Percentiles rank a stretch among this genome's conserved stretches.
Conservation (phyloP, 208 protist species). For the Entamoeba dispar region DNA sequence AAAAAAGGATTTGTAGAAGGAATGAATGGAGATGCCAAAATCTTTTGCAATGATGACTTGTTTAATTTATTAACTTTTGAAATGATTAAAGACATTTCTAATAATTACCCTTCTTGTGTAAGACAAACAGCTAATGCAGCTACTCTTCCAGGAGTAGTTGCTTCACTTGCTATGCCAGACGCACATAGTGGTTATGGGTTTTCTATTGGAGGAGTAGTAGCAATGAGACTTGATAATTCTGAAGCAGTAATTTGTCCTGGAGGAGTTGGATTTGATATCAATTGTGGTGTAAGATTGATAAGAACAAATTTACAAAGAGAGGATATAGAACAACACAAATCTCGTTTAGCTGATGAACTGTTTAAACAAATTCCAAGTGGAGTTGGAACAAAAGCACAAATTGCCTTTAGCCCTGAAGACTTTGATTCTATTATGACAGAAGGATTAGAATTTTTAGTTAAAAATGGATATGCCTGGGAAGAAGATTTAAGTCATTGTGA, state of each 20-base stretch:
- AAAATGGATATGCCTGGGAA: slow-evolving; percentile 51
- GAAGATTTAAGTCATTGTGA: slow-evolving; percentile 49
- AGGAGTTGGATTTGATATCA: slow-evolving; percentile 52
- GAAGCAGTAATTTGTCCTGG: slow-evolving; percentile 54
- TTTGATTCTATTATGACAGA: slow-evolving; percentile 29
- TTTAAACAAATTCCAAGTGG: slow-evolving; percentile 29
- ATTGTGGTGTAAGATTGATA: slow-evolving; percentile 63
- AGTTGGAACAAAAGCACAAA: slow-evolving; percentile 12
- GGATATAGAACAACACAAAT: slow-evolving; percentile 16
- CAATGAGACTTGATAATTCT: slow-evolving; percentile 55
- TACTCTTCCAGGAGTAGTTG: slow-evolving; percentile 52
- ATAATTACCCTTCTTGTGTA: slow-evolving; percentile 34
- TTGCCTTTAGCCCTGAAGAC: not conserved
- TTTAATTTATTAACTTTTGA: no score
- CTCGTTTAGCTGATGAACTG: slow-evolving; percentile 16
- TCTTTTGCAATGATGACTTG: no score
- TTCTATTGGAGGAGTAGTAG: slow-evolving; percentile 63
- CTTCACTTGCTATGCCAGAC: slow-evolving; percentile 55
- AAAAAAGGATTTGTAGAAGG: no score
- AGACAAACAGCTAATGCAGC: slow-evolving; percentile 60
- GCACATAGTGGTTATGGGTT: slow-evolving; percentile 64
- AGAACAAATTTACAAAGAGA: slow-evolving; percentile 47
- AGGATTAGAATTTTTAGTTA: slow-evolving; percentile 56
- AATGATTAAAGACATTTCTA: no score
- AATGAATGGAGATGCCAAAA: no score